Evolutionary conservation across 805 yeast genomes (phyloP).

Genomic region (Kodamaea hsintzibuensis): DNA sequence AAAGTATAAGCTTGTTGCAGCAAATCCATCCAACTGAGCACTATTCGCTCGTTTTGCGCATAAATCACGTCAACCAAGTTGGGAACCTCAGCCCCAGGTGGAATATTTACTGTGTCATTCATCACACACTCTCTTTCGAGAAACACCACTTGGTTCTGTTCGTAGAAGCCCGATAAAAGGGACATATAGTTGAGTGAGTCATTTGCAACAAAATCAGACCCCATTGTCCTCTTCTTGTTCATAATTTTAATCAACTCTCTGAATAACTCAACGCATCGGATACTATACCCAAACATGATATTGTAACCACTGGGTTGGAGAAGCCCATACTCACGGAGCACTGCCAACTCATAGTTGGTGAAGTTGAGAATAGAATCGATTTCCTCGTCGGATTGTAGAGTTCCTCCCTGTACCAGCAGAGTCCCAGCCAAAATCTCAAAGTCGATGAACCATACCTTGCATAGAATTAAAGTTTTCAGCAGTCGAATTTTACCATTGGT

Average conservation of each 20-base stretch:
- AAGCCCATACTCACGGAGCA: conserved; percentile 42
- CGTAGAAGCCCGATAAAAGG: conserved; percentile 31
- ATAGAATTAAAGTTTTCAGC: conserved; percentile 49
- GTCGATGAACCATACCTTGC: conserved; percentile 57
- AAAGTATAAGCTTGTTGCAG: conserved; percentile 48
- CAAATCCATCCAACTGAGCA: conserved; percentile 56
- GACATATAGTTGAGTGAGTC: conserved; percentile 26
- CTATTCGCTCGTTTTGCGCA: conserved; percentile 13
- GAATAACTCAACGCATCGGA: conserved; percentile 33
- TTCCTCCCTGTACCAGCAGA: conserved; percentile 56
- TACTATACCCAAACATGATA: conserved; percentile 50
- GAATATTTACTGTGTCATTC: conserved; percentile 22
- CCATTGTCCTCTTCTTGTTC: conserved; percentile 20
- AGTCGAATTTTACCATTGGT: conserved; percentile 29
- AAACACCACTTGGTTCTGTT: conserved; percentile 29
- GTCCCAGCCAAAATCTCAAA: conserved; percentile 60
- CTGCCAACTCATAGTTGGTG: conserved; percentile 31
- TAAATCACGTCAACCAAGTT: conserved; percentile 19
- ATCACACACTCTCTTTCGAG: conserved; percentile 32
- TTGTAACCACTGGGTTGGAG: conserved; percentile 49
- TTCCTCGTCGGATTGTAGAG: conserved; percentile 49
- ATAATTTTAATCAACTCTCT: conserved; percentile 44
- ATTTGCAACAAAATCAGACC: conserved; percentile 14
- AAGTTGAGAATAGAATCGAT: conserved; percentile 34
- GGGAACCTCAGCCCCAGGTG: conserved; percentile 24